A percentile compares a stretch with the other conserved stretches of the same genome.
These are phyloP conservation scores for Tephrocybe sp. DNA, from an alignment of 768 basidiomycete genomes.

Conservation along the genomic window DNA sequence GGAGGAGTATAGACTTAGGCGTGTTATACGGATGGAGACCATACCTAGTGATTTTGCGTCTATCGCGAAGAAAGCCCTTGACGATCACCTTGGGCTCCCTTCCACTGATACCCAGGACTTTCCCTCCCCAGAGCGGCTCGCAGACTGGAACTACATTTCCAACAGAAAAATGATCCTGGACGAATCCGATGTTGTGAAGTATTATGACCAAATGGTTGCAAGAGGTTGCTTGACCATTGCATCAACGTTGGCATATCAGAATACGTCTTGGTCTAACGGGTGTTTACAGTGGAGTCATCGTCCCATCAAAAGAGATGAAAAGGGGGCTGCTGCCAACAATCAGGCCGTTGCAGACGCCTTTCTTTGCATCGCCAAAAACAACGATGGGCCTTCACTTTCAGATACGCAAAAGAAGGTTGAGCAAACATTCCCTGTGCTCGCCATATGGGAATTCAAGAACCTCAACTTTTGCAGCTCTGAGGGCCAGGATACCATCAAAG, in stretches of 20 bases:
- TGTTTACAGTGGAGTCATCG: not conserved
- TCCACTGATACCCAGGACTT: not conserved
- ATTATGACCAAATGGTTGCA: not conserved
- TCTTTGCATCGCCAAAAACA: not conserved
- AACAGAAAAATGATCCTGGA: not conserved
- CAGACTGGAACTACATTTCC: not conserved
- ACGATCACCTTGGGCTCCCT: not conserved
- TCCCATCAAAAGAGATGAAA: not conserved
- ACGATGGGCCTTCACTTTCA: not conserved
- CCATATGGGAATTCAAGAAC: slow-evolving; percentile 2
- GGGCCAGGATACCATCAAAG: not conserved
- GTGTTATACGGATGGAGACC: not conserved
- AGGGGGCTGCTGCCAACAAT: not conserved
- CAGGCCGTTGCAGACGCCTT: not conserved
- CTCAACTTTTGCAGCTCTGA: not conserved
- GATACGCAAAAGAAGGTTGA: not conserved
- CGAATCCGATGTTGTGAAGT: not conserved
- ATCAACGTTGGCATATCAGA: not conserved
- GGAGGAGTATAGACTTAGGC: not conserved
- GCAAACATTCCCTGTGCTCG: not conserved
- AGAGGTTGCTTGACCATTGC: not conserved
- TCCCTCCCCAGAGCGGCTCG: not conserved
- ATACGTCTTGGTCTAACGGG: not conserved
- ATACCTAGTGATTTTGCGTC: not conserved
- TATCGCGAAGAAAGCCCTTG: not conserved